These are phyloP conservation scores for Cicer judaicum DNA, from an alignment of 306 rosid species.

Conservation along the genomic window DNA sequence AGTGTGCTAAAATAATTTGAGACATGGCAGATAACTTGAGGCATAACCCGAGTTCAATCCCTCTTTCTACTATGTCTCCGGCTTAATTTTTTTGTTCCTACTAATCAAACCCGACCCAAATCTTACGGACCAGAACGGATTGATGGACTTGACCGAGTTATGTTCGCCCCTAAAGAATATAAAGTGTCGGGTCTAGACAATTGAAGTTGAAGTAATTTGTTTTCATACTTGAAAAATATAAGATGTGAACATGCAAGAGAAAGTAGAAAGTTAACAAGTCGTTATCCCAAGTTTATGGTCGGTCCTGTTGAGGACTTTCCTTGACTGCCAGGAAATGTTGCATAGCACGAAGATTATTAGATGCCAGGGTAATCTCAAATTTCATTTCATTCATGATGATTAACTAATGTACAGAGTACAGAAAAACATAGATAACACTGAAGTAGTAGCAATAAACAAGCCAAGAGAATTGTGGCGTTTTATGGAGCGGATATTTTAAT, in stretches of 20 bases:
- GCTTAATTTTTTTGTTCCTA: no score
- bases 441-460: constrained; percentile 38
- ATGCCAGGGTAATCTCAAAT: constrained; percentile 36
- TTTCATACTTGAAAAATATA: background rate
- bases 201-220: background rate
- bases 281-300: constrained; percentile 2
- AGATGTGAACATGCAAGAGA: background rate
- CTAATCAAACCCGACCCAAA: no score
- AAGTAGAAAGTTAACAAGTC: background rate
- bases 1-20: no score
- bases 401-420: constrained; percentile 43
- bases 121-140: no score
- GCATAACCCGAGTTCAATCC: no score
- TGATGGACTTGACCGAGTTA: no score
- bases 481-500: constrained; percentile 28
- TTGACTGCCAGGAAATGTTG: background rate
- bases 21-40: rapidly evolving
- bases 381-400: constrained; percentile 41
- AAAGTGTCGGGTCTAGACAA: background rate
- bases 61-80: no score
- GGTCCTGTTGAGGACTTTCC: background rate
- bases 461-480: constrained; percentile 43
- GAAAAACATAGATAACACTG: constrained; percentile 32
- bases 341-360: constrained; percentile 2
- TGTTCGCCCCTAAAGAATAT: background rate